These are phyloP conservation scores for Crucihimalaya himalaica DNA, from an alignment of 345 rosid genomes.

Conservation along the genomic window DNA sequence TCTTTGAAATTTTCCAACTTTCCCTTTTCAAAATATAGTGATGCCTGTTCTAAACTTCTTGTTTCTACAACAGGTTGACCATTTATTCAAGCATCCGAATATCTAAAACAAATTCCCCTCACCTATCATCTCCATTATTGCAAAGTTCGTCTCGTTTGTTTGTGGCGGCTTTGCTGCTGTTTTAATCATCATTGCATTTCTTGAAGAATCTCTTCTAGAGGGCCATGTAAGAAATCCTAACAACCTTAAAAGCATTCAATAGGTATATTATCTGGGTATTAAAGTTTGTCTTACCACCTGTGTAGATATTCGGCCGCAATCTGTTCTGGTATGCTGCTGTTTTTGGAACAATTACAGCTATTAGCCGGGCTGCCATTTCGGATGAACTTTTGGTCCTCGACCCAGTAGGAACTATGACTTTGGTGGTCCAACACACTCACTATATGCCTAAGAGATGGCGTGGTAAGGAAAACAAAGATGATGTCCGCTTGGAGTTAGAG, in stretches of 20 bases:
- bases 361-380: conserved; percentile 90
- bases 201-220: conserved; percentile 96
- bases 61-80: conserved; percentile 72
- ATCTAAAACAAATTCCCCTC: conserved; percentile 92
- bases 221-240: conserved; percentile 70
- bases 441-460: conserved; percentile 99
- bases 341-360: conserved; percentile 94
- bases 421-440: conserved; percentile 91
- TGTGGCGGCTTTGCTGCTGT: conserved; percentile 98
- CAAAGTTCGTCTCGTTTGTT: conserved; percentile 93
- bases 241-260: not conserved
- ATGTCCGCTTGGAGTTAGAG: conserved; percentile 80
- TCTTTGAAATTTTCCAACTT: not conserved
- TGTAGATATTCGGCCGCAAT: conserved; percentile 96
- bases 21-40: not conserved
- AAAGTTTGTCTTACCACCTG: conserved; percentile 21
- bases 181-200: conserved; percentile 90
- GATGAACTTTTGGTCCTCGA: conserved; percentile 89
- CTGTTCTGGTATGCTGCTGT: conserved; percentile 99
- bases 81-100: conserved; percentile 95
- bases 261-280: conserved; percentile 10
- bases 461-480: conserved; percentile 78
- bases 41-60: conserved; percentile 14
- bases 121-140: conserved; percentile 81
- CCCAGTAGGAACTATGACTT: conserved; percentile 85